A percentile compares a stretch with the other conserved stretches of the same genome.
Evolutionary conservation across 129 eudicot species (phyloP).

Genomic region (Chrysanthemum makinoi): DNA sequence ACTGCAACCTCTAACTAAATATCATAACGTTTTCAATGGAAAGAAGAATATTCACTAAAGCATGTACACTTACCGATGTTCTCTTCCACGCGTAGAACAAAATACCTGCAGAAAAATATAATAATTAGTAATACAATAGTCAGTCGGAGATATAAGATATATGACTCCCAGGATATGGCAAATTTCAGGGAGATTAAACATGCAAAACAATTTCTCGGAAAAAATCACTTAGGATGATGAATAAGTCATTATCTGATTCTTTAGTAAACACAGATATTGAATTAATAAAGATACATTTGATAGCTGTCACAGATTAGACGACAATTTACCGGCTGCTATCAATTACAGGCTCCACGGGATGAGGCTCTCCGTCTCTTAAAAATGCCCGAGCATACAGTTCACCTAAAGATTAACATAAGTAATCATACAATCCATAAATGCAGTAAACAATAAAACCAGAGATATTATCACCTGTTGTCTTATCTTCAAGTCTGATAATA

Average conservation of each 20-base stretch:
- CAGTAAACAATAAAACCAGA: constrained; percentile 16
- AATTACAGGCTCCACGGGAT: constrained; percentile 97
- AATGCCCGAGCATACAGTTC: constrained; percentile 99
- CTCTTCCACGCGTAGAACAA: constrained; percentile 95
- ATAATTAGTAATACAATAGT: too few species aligned
- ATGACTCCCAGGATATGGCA: background rate
- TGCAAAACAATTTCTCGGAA: constrained; percentile 3
- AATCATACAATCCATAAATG: background rate
- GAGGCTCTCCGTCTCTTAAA: constrained; percentile 96
- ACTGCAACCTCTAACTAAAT: background rate
- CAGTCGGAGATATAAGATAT: too few species aligned
- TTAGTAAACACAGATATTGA: background rate
- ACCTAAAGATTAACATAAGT: constrained; percentile 41
- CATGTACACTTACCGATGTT: constrained; percentile 58
- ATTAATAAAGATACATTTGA: constrained; percentile 1
- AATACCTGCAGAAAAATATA: constrained; percentile 66
- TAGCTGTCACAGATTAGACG: background rate
- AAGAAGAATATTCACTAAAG: constrained; percentile 1
- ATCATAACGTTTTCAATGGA: constrained; percentile 2
- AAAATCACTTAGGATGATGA: background rate
- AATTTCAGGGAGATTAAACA: background rate
- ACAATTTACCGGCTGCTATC: constrained; percentile 93
- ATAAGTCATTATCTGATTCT: background rate
- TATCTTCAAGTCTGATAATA: constrained; percentile 91
- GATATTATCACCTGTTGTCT: constrained; percentile 56